Base-by-base conservation (phyloP, 2,329 filamentous ascomycete genomes). In the Phoma herbarum region DNA sequence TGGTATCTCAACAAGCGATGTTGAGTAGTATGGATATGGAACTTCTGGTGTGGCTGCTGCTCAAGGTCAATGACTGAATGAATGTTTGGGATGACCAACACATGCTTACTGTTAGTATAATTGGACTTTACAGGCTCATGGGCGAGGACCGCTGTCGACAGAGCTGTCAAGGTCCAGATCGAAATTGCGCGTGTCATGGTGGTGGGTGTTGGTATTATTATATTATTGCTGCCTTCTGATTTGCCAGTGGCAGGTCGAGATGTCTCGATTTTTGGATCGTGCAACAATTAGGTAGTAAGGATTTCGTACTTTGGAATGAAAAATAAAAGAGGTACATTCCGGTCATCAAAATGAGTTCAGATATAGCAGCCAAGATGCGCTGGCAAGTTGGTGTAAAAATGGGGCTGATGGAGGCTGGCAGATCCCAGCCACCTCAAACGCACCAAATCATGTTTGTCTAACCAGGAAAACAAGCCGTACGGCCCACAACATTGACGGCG, bases 381-480 rank as follows among this genome's bases (percentile, higher is more conserved):
- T 55, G 54, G 45, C 58, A 60, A 57, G 50, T 45, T 43, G 46
- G 26, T 44, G 56, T 63, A 63, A 66, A 61, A 50, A 55, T 60
- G 62, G 62, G 65, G 65, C 60, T 68, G 65, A 62, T 51, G 39
- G 62, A 63, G 58, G 61, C 58, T 67, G 65, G 65, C 49, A 53
- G 48, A 49, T 52, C 47, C 69, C 68, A 71, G 62, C 70, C 68
- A 62, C 65, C 62, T 49, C 50, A 33, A 22, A 18, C 20, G 20
- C 42, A 54, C 39, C 33, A 63, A 69, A 69, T 57, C 65, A 66
- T 67, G 67, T 64, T 70, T 69, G 62, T 66, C 48, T 59, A 65
- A 61, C 57, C 43, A 20, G 14, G 9, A 16, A 41, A 68, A 53
- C 39, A 12, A 12, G 10, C 25, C 9, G 41, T 42, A 46, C 26